These are phyloP conservation scores for Colletotrichum magnum DNA, from an alignment of 2,329 filamentous ascomycete genomes.

Conservation along the genomic window DNA sequence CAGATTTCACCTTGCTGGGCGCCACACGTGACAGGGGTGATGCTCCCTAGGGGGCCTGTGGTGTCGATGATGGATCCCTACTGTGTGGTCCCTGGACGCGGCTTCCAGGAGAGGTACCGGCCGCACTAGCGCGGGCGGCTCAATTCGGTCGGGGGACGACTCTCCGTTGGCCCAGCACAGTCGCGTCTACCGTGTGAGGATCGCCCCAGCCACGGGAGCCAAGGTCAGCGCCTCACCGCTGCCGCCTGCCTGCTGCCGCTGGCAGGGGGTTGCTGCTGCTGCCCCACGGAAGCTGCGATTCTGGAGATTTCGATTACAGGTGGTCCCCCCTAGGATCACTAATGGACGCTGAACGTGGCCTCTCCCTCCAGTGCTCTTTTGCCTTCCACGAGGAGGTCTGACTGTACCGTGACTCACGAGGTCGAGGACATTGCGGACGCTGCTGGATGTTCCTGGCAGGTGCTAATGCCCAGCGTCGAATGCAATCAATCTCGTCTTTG, in stretches of 20 bases:
- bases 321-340: not conserved
- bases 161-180: conserved; percentile 32
- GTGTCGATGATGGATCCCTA: conserved; percentile 23
- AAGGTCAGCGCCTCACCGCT: conserved; percentile 34
- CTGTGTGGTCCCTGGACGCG: conserved; percentile 41
- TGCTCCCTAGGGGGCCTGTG: not conserved
- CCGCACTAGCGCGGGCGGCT: not conserved
- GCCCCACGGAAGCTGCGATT: conserved; percentile 39
- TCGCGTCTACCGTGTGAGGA: conserved; percentile 17
- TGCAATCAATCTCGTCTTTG: conserved; percentile 5
- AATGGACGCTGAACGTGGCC: conserved; percentile 25
- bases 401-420: conserved; percentile 28
- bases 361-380: conserved; percentile 24
- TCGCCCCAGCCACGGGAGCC: conserved; percentile 31
- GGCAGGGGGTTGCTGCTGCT: not conserved
- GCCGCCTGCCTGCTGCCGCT: conserved; percentile 26
- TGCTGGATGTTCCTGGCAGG: not conserved
- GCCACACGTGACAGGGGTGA: conserved; percentile 50
- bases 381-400: conserved; percentile 14
- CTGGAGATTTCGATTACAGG: conserved; percentile 39
- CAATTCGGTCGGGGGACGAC: conserved; percentile 12
- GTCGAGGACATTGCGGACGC: not conserved
- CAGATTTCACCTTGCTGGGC: conserved; percentile 59
- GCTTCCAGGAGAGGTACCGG: not conserved
- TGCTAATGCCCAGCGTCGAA: conserved; percentile 1